These are phyloP conservation scores for Blastomyces emzantsi DNA, from an alignment of 2,329 filamentous ascomycete species.

Conservation along the genomic window DNA sequence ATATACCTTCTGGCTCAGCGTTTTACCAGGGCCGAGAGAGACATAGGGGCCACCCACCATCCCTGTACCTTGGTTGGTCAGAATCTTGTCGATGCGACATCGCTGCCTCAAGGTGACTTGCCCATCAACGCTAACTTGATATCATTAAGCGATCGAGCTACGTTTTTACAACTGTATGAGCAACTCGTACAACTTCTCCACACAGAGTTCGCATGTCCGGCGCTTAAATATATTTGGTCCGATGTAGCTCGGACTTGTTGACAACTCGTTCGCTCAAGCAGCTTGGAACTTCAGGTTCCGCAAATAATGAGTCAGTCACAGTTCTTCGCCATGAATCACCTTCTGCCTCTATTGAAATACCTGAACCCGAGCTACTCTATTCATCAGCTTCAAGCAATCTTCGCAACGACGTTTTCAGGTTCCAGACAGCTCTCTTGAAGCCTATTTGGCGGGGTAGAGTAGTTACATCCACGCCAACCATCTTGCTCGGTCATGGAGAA, in stretches of 20 bases:
- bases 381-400: not conserved
- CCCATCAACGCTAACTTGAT: too few species aligned
- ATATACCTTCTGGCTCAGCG: too few species aligned
- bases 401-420: not conserved
- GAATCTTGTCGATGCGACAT: too few species aligned
- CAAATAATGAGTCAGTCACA: not conserved
- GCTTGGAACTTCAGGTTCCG: not conserved
- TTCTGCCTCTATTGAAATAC: not conserved
- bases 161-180: too few species aligned
- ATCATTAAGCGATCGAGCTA: too few species aligned
- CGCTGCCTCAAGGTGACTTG: too few species aligned
- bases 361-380: not conserved
- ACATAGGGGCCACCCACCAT: too few species aligned
- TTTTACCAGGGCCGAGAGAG: too few species aligned
- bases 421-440: not conserved
- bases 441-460: not conserved
- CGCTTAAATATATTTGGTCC: not conserved
- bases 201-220: not conserved
- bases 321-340: not conserved
- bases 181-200: too few species aligned
- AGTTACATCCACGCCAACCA: not conserved
- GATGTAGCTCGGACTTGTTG: not conserved
- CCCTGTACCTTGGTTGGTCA: too few species aligned
- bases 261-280: too few species aligned
- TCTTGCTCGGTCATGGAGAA: not conserved